These are phyloP conservation scores for Diplodia corticola DNA, from an alignment of 2,329 filamentous ascomycete genomes.

Conservation along the genomic window DNA sequence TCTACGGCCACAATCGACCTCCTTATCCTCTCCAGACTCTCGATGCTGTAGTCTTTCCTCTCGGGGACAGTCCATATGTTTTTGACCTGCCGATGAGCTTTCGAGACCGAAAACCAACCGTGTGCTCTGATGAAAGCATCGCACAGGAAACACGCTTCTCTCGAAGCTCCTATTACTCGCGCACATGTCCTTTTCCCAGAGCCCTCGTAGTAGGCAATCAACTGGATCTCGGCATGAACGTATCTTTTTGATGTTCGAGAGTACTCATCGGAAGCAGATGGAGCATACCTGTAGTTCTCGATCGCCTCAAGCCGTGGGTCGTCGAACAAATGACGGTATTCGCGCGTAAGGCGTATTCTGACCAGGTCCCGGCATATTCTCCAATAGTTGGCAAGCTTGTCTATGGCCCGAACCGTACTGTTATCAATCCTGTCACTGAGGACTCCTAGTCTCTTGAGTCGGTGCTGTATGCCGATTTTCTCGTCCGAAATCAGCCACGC, in stretches of 20 bases:
- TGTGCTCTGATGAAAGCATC: slow-evolving; percentile 1
- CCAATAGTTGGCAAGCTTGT: neutral
- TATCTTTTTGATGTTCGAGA: neutral
- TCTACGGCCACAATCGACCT: neutral
- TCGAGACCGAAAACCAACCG: neutral
- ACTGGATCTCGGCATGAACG: slow-evolving; percentile 5
- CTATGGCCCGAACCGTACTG: neutral
- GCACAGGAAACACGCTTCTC: slow-evolving; percentile 1
- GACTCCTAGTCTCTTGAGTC: neutral
- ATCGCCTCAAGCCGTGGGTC: neutral
- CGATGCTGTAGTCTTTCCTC: neutral
- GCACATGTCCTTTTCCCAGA: neutral
- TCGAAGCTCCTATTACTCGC: neutral
- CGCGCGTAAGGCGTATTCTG: neutral
- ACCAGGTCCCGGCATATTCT: neutral
- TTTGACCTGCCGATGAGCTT: neutral
- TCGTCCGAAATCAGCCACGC: neutral
- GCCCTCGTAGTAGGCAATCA: neutral
- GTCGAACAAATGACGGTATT: neutral
- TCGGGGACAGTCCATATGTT: slow-evolving; percentile 2
- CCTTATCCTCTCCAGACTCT: neutral
- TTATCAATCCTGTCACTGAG: too few relatives aligned
- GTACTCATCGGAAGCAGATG: neutral
- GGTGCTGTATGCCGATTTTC: neutral
- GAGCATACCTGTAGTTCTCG: neutral